phyloP scores from a whole-genome alignment of 306 rosid species.

The Malus sieversii region DNA sequence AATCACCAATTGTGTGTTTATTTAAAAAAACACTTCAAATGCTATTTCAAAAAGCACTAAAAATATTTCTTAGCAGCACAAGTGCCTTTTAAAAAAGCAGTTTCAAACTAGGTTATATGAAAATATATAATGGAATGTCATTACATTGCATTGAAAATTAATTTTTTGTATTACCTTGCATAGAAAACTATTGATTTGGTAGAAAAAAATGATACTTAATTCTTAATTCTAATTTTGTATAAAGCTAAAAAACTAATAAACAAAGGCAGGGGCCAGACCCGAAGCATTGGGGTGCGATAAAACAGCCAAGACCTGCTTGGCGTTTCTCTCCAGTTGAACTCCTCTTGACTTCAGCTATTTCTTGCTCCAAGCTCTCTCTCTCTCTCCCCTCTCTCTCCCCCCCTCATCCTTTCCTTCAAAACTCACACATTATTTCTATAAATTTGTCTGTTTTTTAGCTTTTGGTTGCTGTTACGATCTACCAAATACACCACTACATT shows the following conservation, averaged over 20 bases:
- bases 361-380: neutral
- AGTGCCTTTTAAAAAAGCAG: too few relatives aligned
- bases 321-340: slow-evolving; percentile 44
- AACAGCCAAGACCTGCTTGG: slow-evolving; percentile 25
- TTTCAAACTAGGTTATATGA: too few relatives aligned
- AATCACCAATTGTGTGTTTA: too few relatives aligned
- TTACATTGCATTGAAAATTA: too few relatives aligned
- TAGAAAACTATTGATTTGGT: too few relatives aligned
- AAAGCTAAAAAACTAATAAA: neutral
- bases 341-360: slow-evolving; percentile 36
- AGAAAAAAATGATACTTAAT: too few relatives aligned
- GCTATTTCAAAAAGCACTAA: too few relatives aligned
- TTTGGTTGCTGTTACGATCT: slow-evolving; percentile 55
- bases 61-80: too few relatives aligned
- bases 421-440: neutral
- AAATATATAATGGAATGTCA: too few relatives aligned
- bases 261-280: neutral
- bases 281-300: slow-evolving; percentile 38
- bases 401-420: neutral
- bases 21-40: too few relatives aligned
- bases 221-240: too few relatives aligned
- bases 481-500: slow-evolving; percentile 38
- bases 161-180: too few relatives aligned
- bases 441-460: slow-evolving; percentile 13
- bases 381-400: neutral